Evolutionary conservation across 2,329 filamentous ascomycete species (phyloP).

Genomic region (Huntiella moniliformis): DNA sequence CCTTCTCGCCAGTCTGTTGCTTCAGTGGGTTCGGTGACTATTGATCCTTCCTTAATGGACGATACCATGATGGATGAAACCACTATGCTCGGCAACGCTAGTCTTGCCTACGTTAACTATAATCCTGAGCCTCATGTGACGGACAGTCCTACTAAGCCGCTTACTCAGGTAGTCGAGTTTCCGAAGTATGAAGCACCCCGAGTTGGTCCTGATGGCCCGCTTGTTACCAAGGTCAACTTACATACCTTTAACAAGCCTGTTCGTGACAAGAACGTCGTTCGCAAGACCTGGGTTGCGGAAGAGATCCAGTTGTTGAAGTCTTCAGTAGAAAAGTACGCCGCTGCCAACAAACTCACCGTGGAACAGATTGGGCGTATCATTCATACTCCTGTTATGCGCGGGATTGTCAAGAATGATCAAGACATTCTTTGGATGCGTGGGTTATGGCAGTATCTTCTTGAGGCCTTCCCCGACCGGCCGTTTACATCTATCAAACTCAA

Average conservation of each 20-base stretch:
- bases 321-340: constrained; percentile 3
- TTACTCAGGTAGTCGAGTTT: too few species aligned
- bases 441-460: constrained; percentile 1
- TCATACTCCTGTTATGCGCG: constrained; percentile 9
- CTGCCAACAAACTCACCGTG: constrained; percentile 1
- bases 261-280: neutral
- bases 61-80: too few species aligned
- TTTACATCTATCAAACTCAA: constrained; percentile 7
- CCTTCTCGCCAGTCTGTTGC: too few species aligned
- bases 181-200: too few species aligned
- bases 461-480: constrained; percentile 2
- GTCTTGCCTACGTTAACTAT: too few species aligned
- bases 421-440: constrained; percentile 1
- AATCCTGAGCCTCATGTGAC: too few species aligned
- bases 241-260: too few species aligned
- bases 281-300: constrained; percentile 4
- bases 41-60: too few species aligned
- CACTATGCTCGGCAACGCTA: too few species aligned
- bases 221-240: too few species aligned
- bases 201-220: neutral
- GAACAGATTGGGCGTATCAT: constrained; percentile 4
- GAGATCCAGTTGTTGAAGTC: neutral
- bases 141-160: too few species aligned
- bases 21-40: too few species aligned
- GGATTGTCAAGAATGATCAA: constrained; percentile 4